These are phyloP conservation scores for Paracamarosporium sp. DNA, from an alignment of 2,329 filamentous ascomycete species.

Conservation along the genomic window DNA sequence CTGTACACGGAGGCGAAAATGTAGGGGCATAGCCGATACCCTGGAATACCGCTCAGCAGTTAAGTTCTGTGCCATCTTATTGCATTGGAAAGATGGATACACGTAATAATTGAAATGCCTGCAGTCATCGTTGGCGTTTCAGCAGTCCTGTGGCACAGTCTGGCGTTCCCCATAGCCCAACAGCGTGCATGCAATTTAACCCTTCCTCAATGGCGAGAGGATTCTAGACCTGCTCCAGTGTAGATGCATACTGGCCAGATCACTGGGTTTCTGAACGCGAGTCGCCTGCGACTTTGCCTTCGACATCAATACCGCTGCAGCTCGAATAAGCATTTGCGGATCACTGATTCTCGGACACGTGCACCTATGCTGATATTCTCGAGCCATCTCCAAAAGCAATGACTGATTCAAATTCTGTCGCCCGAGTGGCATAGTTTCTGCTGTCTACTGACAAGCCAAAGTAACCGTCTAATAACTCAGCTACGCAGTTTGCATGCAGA, in stretches of 20 bases:
- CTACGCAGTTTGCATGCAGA: too few relatives aligned
- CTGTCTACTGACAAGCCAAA: too few relatives aligned
- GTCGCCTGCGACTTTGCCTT: not conserved
- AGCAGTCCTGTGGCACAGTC: not conserved
- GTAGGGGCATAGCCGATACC: not conserved
- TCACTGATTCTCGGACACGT: not conserved
- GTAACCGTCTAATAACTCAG: too few relatives aligned
- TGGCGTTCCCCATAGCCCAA: not conserved
- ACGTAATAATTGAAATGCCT: not conserved
- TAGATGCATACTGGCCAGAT: not conserved
- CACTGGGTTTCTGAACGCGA: not conserved
- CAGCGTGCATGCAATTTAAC: not conserved
- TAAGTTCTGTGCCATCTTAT: not conserved
- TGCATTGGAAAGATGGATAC: not conserved
- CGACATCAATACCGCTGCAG: not conserved
- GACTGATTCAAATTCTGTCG: not conserved
- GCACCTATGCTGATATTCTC: not conserved
- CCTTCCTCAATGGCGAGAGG: not conserved
- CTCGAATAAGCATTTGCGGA: not conserved
- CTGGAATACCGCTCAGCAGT: not conserved
- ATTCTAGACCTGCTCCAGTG: not conserved
- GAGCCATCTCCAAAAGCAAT: not conserved
- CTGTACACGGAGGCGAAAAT: not conserved
- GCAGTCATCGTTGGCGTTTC: not conserved
- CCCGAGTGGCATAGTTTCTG: not conserved